Base-by-base conservation (phyloP, 2,329 filamentous ascomycete species). In the Harringtonia lauricola region DNA sequence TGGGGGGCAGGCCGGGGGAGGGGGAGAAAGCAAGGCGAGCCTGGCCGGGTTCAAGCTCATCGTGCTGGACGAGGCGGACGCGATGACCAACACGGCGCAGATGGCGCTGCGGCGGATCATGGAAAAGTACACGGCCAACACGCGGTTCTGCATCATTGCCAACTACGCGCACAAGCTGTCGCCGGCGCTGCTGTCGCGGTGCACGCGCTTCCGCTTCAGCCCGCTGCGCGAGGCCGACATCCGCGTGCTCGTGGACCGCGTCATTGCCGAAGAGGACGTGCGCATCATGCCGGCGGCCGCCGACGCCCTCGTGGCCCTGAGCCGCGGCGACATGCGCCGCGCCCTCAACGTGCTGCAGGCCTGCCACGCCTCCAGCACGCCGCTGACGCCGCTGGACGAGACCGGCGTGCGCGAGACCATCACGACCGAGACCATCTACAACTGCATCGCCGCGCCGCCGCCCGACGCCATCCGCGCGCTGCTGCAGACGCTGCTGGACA, bases 81-180 rank as follows among this genome's bases (percentile, higher is more conserved):
- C 92, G 43, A 98, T 98, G 92, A 98, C 92, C n/a, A 84, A 86
- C 43, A 94, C 90, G 1, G 92, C 92, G 7, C 92, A 98, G 64
- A 98, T 98, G 90, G 92, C 92, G 0, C 70, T 98, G 44, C 78
- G 92, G 49, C 74, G 92, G 39, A 96, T 98, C 58, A 98, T 98
- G 92, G 92, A 98, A 60, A 95, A 95, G 66, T 98, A 98, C 67
- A 98, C 92, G 1, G 86, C 86, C 47, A 98, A 98, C 66, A 95
- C 92, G 3, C 75, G 92, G 42, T 98, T 98, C 67, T 96, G 90
- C 67, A 87, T 98, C 59, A 96, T 98, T 54, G 92, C 92, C 54
- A 98, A 98, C 66, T 98, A 98, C 64, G 92, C 92, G 26, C 92
- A 98, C 68, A 98, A 98, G 64, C 79, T 98, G 33, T 94, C 87